phyloP scores from a whole-genome alignment of 331 rosid species.

The Phaseolus coccineus region DNA sequence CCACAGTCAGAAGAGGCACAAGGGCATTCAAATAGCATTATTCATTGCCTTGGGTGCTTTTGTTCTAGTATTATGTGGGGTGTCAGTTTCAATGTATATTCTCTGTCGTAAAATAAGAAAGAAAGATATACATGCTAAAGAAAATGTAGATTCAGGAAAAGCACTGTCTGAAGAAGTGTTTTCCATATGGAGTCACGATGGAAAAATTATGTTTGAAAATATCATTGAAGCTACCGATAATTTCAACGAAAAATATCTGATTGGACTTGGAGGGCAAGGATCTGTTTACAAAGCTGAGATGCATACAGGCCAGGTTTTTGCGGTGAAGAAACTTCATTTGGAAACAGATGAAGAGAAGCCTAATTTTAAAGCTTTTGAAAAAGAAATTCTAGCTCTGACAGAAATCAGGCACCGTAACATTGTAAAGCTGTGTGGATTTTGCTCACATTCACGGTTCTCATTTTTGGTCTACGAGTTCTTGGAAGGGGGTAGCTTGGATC shows the following conservation, averaged over 20 bases:
- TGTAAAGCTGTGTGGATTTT: slow-evolving; percentile 59
- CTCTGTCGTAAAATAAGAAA: neutral
- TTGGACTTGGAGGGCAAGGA: slow-evolving; percentile 53
- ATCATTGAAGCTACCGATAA: slow-evolving; percentile 45
- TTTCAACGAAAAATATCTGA: slow-evolving; percentile 39
- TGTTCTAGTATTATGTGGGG: neutral
- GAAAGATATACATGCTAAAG: neutral
- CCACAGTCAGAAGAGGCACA: neutral
- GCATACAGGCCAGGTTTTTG: slow-evolving; percentile 38
- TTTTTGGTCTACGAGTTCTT: slow-evolving; percentile 46
- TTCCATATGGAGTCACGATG: slow-evolving; percentile 39
- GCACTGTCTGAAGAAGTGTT: neutral
- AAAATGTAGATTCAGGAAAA: neutral
- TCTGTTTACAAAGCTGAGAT: slow-evolving; percentile 56
- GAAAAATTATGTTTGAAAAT: slow-evolving; percentile 34
- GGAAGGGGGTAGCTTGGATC: slow-evolving; percentile 55
- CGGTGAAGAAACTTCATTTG: slow-evolving; percentile 57
- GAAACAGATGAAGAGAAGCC: slow-evolving; percentile 26
- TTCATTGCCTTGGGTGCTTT: neutral
- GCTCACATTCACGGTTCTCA: slow-evolving; percentile 46
- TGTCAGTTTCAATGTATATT: slow-evolving; percentile 25
- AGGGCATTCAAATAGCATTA: neutral
- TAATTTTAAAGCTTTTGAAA: slow-evolving; percentile 45
- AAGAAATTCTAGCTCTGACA: slow-evolving; percentile 56
- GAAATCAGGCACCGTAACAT: slow-evolving; percentile 59